Base-by-base conservation (phyloP, 176 grass and related monocot species). In the Oryza officinalis region DNA sequence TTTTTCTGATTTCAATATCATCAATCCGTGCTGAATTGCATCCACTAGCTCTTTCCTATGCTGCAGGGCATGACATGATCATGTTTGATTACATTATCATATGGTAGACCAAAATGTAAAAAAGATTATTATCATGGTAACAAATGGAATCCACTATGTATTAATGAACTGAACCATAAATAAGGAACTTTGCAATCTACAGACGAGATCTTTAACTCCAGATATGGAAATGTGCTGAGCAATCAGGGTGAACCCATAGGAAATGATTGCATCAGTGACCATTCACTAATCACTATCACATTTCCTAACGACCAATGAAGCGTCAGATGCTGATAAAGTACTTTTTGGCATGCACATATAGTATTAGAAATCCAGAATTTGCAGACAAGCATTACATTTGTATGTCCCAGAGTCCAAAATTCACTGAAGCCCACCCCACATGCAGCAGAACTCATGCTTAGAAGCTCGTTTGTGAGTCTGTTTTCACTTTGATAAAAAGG, bases 1-100 rank as follows among this genome's bases (percentile, higher is more conserved):
- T 80, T 92, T 98, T 83, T 98, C 89, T 65, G 93, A 95, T 89
- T 98, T 98, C 80, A 95, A 69, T 90, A 95, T 98, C 20, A 74
- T 71, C 78, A 98, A 84, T 64, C 93, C 96, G 79, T 98, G 93
- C 66, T 98, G 93, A 89, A 98, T 95, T 72, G 83, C 72, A 83
- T 91, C 88, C 72, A 91, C 91, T 67, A 98, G 80, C 85, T 95
- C 91, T 86, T 95, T 98, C 69, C 96, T 90, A 72, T 95, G 93
- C 93, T 95, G 88, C 52, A 90, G 46, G 77, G 13, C 50, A 76
- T 72, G 46, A 65, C 37, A 81, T 44, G 75, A 84, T 80, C 64
- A 76, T 25, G 81, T 75, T 54, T 47, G 27, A 35, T 63, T 67
- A 26, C 59, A 65, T 45, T 64, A 45, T 59, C 49, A 41, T 35